Percentiles rank a stretch among this genome's conserved stretches.
These are phyloP conservation scores for Epicoccum sorghinum DNA, from an alignment of 2,329 filamentous ascomycete genomes.

Conservation along the genomic window DNA sequence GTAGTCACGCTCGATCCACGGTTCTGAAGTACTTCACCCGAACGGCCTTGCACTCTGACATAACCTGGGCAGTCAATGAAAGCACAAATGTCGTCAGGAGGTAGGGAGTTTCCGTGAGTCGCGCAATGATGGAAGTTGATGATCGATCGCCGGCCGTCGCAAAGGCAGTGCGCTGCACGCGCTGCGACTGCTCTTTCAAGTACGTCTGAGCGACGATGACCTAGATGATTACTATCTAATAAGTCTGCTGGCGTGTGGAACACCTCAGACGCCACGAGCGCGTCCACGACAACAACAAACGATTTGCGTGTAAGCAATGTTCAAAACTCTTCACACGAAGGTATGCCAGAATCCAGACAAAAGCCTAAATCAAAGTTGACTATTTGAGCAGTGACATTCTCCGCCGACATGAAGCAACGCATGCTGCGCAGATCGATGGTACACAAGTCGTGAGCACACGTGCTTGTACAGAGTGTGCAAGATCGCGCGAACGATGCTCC, in stretches of 20 bases:
- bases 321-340: conserved; percentile 15
- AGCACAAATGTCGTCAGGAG: too few species aligned
- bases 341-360: neutral
- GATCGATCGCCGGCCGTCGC: neutral
- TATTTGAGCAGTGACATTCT: conserved; percentile 9
- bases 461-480: conserved; percentile 16
- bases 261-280: conserved; percentile 17
- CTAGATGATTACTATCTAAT: too few species aligned
- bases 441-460: conserved; percentile 2
- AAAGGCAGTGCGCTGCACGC: conserved; percentile 8
- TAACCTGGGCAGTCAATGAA: too few species aligned
- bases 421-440: neutral
- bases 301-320: conserved; percentile 9
- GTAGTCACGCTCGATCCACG: too few species aligned
- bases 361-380: neutral
- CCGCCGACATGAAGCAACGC: conserved; percentile 15
- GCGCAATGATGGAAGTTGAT: neutral
- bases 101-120: too few species aligned
- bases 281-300: conserved; percentile 8
- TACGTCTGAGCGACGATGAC: neutral
- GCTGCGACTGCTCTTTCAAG: conserved; percentile 16
- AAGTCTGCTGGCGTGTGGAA: conserved; percentile 1
- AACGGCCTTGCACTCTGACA: too few species aligned
- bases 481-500: conserved; percentile 13
- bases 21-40: too few species aligned